Evolutionary conservation across 495 filamentous ascomycete genomes (phyloP).

Genomic region (Bacidia rubella): DNA sequence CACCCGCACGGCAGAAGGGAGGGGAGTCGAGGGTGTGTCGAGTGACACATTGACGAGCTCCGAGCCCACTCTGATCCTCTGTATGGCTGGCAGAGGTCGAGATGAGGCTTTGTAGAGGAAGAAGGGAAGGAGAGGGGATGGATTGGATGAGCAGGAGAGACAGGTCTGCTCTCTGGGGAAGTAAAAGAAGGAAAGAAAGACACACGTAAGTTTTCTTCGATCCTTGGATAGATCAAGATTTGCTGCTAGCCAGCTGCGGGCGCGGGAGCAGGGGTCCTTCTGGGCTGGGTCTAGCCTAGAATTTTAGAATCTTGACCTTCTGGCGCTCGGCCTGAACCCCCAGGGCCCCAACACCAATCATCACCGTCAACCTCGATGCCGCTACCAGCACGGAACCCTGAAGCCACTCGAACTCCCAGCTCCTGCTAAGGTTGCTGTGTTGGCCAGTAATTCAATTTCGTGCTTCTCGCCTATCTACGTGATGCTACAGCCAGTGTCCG

Average conservation of each 20-base stretch:
- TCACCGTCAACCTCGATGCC: background rate
- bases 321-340: constrained; percentile 3
- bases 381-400: constrained; percentile 2
- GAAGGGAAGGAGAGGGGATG: constrained; percentile 32
- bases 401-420: background rate
- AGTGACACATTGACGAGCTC: constrained; percentile 23
- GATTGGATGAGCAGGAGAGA: constrained; percentile 42
- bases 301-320: too few species aligned
- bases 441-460: background rate
- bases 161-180: constrained; percentile 33
- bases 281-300: background rate
- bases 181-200: constrained; percentile 29
- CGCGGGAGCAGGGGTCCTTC: background rate
- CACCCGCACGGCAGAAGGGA: constrained; percentile 15
- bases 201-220: constrained; percentile 19
- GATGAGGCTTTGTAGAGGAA: constrained; percentile 29
- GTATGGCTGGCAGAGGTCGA: constrained; percentile 28
- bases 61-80: constrained; percentile 29
- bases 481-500: background rate
- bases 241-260: constrained; percentile 3
- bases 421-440: constrained; percentile 6
- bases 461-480: background rate
- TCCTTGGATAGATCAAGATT: constrained; percentile 13
- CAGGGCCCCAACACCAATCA: constrained; percentile 5
- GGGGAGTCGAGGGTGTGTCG: constrained; percentile 20